Conservation (phyloP, 2,329 filamentous ascomycete species). For the Alternaria alternata region DNA sequence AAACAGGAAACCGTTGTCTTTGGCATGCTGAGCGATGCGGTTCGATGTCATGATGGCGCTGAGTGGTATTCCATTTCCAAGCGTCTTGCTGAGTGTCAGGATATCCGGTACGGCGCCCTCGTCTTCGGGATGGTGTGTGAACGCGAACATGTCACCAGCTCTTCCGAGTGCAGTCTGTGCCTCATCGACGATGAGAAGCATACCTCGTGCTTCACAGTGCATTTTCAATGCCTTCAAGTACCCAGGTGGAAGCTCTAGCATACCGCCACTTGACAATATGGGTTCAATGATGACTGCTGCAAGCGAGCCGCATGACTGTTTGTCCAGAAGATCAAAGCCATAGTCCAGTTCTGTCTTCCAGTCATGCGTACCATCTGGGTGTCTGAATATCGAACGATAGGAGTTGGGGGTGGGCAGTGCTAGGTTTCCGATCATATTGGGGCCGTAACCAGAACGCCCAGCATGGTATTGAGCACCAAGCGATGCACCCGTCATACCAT, state of each 20-base stretch:
- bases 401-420: slow-evolving; percentile 67
- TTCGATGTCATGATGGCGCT: slow-evolving; percentile 65
- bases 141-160: slow-evolving; percentile 62
- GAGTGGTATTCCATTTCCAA: slow-evolving; percentile 68
- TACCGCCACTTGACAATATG: slow-evolving; percentile 67
- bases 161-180: slow-evolving; percentile 49
- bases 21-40: slow-evolving; percentile 60
- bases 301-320: slow-evolving; percentile 66
- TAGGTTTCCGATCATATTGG: slow-evolving; percentile 63
- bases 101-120: slow-evolving; percentile 59
- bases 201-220: slow-evolving; percentile 45
- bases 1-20: slow-evolving; percentile 62
- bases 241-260: slow-evolving; percentile 65
- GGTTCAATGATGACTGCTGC: slow-evolving; percentile 70
- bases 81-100: slow-evolving; percentile 67
- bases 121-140: slow-evolving; percentile 36
- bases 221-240: slow-evolving; percentile 65
- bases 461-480: slow-evolving; percentile 63
- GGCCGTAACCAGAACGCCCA: slow-evolving; percentile 59
- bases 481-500: slow-evolving; percentile 67
- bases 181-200: slow-evolving; percentile 51
- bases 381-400: slow-evolving; percentile 69
- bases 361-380: slow-evolving; percentile 67
- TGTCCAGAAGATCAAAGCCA: slow-evolving; percentile 68
- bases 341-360: slow-evolving; percentile 72